Conservation (phyloP, 306 rosid species). For the Trichosanthes cucumerina region DNA sequence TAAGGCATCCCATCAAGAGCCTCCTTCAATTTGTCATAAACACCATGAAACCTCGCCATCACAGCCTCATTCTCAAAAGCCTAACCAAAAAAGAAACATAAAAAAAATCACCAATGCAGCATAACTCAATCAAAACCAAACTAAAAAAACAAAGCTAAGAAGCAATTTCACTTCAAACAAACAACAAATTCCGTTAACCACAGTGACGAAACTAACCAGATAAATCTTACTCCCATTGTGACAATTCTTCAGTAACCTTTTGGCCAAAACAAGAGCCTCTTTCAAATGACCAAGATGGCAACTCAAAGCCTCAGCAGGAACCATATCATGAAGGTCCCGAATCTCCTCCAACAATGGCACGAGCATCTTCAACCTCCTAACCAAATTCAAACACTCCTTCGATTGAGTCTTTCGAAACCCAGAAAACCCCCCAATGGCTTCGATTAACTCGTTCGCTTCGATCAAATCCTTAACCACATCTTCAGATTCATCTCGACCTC, state of each 20-base stretch:
- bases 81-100: slow-evolving; percentile 18
- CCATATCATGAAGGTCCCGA: slow-evolving; percentile 27
- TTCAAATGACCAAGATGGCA: slow-evolving; percentile 26
- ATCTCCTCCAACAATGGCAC: slow-evolving; percentile 66
- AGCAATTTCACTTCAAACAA: background rate
- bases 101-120: background rate
- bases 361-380: slow-evolving; percentile 59
- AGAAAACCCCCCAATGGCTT: slow-evolving; percentile 32
- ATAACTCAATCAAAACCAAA: background rate
- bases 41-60: slow-evolving; percentile 51
- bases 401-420: slow-evolving; percentile 36
- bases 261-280: slow-evolving; percentile 41
- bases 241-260: slow-evolving; percentile 48
- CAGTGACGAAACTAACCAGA: slow-evolving; percentile 29
- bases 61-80: slow-evolving; percentile 56
- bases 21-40: slow-evolving; percentile 46
- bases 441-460: slow-evolving; percentile 26
- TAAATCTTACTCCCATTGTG: slow-evolving; percentile 67
- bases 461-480: slow-evolving; percentile 28
- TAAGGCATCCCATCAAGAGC: slow-evolving; percentile 45
- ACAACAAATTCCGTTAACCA: background rate
- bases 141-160: background rate
- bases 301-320: slow-evolving; percentile 12
- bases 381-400: slow-evolving; percentile 53
- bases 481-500: slow-evolving; percentile 11